Evolutionary conservation across 2,329 filamentous ascomycete species (phyloP).

Genomic region (Aspergillus nomiae): DNA sequence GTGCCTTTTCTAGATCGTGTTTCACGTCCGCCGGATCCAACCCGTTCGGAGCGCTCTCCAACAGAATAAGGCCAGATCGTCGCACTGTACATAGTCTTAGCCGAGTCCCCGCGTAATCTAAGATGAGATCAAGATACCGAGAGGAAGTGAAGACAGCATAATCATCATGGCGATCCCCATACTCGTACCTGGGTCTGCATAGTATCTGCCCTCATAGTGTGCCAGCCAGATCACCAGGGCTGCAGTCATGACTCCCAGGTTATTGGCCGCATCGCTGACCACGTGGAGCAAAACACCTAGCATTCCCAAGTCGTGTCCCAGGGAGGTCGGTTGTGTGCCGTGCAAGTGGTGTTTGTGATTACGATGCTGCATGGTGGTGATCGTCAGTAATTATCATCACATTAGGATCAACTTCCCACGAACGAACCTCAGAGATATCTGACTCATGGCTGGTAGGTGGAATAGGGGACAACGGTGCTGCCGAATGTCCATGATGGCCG

Average conservation of each 20-base stretch:
- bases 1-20: conserved; percentile 66
- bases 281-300: conserved; percentile 71
- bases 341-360: conserved; percentile 7
- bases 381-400: background rate
- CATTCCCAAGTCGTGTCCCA: conserved; percentile 66
- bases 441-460: background rate
- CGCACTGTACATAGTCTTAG: conserved; percentile 18
- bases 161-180: conserved; percentile 75
- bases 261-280: conserved; percentile 73
- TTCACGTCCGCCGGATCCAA: conserved; percentile 64
- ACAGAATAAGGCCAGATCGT: conserved; percentile 60
- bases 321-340: conserved; percentile 35
- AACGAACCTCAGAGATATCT: background rate
- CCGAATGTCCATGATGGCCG: background rate
- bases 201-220: conserved; percentile 61
- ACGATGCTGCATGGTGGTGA: conserved; percentile 2
- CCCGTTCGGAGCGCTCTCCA: conserved; percentile 65
- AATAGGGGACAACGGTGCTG: background rate
- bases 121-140: conserved; percentile 11
- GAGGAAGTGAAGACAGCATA: conserved; percentile 57
- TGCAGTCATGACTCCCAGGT: conserved; percentile 72
- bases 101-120: background rate
- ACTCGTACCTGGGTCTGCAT: conserved; percentile 70
- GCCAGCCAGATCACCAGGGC: conserved; percentile 70
- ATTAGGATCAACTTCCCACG: too few relatives aligned